Percentiles rank a stretch among this genome's conserved stretches.
Evolutionary conservation across 2,329 filamentous ascomycete genomes (phyloP).

Genomic region (Ambrosiella beaveri): DNA sequence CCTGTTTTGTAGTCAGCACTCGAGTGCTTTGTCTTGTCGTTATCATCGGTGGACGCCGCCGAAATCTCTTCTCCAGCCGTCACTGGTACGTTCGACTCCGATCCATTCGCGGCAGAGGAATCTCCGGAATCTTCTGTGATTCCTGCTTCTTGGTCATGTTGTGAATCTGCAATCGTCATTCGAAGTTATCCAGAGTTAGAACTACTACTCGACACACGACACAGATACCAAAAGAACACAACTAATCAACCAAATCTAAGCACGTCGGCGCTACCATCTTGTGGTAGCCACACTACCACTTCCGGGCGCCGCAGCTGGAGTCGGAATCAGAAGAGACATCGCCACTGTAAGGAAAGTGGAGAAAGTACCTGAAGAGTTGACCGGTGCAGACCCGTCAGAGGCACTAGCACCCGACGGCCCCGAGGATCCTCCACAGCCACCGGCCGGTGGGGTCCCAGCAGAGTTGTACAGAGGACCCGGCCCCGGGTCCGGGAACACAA

Average conservation of each 20-base stretch:
- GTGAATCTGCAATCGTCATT: no score
- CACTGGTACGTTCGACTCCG: not conserved
- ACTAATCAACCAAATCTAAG: no score
- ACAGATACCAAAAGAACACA: no score
- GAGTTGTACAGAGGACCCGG: constrained; percentile 25
- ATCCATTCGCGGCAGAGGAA: no score
- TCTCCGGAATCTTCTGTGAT: no score
- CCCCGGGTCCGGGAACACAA: constrained; percentile 47
- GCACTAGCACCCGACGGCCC: not conserved
- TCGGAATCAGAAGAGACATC: not conserved
- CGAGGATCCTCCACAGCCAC: not conserved
- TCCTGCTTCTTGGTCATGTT: no score
- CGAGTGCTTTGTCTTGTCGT: not conserved
- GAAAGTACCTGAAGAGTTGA: not conserved
- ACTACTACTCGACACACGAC: not conserved
- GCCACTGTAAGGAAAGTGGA: not conserved
- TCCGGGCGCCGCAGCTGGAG: not conserved
- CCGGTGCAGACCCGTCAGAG: no score
- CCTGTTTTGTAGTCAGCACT: not conserved
- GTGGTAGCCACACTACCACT: no score
- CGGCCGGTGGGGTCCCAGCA: not conserved
- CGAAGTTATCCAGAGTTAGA: not conserved
- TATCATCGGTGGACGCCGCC: not conserved
- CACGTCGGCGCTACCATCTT: no score
- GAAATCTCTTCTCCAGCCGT: not conserved